Evolutionary conservation across 768 basidiomycete genomes (phyloP).

Genomic region (Postia placenta): DNA sequence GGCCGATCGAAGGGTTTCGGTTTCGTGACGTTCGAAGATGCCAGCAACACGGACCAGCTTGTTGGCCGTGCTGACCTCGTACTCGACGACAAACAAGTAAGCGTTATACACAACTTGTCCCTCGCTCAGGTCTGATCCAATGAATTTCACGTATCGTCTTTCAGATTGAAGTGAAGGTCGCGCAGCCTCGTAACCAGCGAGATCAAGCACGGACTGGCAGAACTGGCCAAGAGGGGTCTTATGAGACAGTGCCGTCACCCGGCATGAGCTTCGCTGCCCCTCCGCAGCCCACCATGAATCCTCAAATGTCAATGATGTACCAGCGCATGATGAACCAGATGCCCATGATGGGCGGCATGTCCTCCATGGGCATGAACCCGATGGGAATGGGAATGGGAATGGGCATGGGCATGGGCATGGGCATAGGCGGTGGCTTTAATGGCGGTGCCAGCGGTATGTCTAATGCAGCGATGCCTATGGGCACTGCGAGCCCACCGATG

Average conservation of each 20-base stretch:
- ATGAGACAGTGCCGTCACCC: conserved; percentile 35
- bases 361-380: conserved; percentile 29
- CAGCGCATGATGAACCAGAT: conserved; percentile 73
- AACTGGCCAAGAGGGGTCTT: conserved; percentile 10
- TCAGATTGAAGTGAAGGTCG: conserved; percentile 94
- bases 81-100: conserved; percentile 87
- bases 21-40: conserved; percentile 91
- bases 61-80: conserved; percentile 80
- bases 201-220: conserved; percentile 33
- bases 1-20: conserved; percentile 94
- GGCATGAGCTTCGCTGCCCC: conserved; percentile 24
- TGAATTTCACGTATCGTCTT: not conserved
- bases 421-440: conserved; percentile 16
- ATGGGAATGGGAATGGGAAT: conserved; percentile 23
- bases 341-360: conserved; percentile 17
- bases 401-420: conserved; percentile 19
- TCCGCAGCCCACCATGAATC: conserved; percentile 65
- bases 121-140: not conserved
- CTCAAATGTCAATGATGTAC: conserved; percentile 87
- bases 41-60: conserved; percentile 72
- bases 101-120: conserved; percentile 18
- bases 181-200: conserved; percentile 81
- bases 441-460: conserved; percentile 15
- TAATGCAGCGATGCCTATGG: conserved; percentile 20
- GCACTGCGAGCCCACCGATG: conserved; percentile 13